Base-by-base conservation (phyloP, 2,329 filamentous ascomycete species). In the Aureobasidium sp. region DNA sequence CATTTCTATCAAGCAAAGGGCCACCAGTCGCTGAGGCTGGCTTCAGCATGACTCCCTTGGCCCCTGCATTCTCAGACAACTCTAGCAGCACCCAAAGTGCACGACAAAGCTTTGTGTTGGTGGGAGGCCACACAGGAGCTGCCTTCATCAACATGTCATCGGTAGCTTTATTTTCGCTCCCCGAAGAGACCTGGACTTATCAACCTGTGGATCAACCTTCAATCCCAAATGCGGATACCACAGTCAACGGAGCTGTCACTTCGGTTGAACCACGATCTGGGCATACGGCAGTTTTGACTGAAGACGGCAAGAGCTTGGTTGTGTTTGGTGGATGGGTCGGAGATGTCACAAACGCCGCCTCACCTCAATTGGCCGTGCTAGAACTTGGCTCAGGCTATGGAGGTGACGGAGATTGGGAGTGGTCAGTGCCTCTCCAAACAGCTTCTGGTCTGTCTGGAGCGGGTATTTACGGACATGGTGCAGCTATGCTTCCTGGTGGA, bases 81-180 rank as follows among this genome's bases (percentile, higher is more conserved):
- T 76, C 75, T 17, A 86, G 83, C 3, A 78, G 79, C 2, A 62
- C 57, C 2, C 78, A 87, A 44, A 87, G 85, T 5, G 88, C 91
- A 70, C 85, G 92, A 70, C 85, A 88, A 65, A 86, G 87, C 67
- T 93, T 90, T 66, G 84, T 96, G 14, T 76, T 97, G 24, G 77
- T 97, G 17, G 93, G 92, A 44, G 93, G 93, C 0, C 91, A 97
- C 71, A 96, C 91, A 0, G 80, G 85, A 67, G 75, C 79, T 17
- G 92, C 91, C 0, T 97, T 96, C 71, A 87, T 97, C 76, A 96
- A 97, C 72, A 97, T 96, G 88, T 95, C 90, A 62, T 90, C 91
- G 47, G 84, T 93, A 1, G 93, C 91, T 0, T 78, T 97, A 1
- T 96, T 92, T 80, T 92, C 86, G 60, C 78, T 97, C 7, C 93